Evolutionary conservation across 2,329 filamentous ascomycete genomes (phyloP), one percentile per base, ranked within the genome.

Genomic region (Penicillium freii): DNA sequence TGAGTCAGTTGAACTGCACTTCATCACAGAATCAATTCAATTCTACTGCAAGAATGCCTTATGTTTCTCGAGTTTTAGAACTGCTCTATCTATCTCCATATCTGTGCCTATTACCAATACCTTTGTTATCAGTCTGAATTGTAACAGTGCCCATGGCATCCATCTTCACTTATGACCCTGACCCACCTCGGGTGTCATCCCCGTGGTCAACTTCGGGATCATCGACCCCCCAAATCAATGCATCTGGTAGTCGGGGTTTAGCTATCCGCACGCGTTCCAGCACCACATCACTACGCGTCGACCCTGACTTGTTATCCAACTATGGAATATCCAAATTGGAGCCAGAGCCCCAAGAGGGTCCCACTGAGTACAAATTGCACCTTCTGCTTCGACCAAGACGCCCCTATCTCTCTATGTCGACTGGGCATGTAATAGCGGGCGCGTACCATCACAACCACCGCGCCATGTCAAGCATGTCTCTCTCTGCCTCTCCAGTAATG

Each of bases 331-430:
- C 87, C 44, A 91, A 88, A 68, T 78, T 99, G 17, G 88, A 92
- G 62, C 88, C 93, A 13, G 94, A 99, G 73, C 93, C 93, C 6
- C 92, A 97, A 71, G 88, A 95, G 62, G 94, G 94, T 0, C 92
- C 94, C 19, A 95, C 91, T 0, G 94, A 99, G 76, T 99, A 99
- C 77, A 99, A 99, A 74, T 78, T 99, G 43, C 94, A 97, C 75
- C 80, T 99, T 6, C 82, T 97, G 7, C 78, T 97, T 51, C 86
- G 92, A 36, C 87, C 89, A 17, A 84, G 93, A 57, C 84, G 91
- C 60, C 85, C 84, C 7, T 96, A 92, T 73, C 82, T 81, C 36
- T 84, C 82, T 33, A 87, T 87, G 71, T 92, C 86, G 63, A 95
- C 91, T 1, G 80, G 80, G 11, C 75, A 75, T 39, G 73, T 81